phyloP scores from a whole-genome alignment of 2,329 filamentous ascomycete species.

The Cytospora piceicola region DNA sequence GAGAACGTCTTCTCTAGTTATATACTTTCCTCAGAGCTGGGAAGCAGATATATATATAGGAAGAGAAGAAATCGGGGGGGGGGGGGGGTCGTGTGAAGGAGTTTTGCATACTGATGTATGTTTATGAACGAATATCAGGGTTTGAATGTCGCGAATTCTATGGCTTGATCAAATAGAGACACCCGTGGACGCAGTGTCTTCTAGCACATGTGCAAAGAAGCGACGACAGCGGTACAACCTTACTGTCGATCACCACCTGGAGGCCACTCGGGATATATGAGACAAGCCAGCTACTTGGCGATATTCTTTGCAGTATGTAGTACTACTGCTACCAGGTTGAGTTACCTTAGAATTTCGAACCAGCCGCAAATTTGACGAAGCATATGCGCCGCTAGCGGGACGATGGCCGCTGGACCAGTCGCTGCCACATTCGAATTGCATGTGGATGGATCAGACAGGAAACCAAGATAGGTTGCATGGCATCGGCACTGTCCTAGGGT shows the following conservation, averaged over 20 bases:
- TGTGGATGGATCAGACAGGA: not conserved
- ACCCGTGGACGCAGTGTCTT: not conserved
- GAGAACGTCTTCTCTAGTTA: no score
- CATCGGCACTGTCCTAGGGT: not conserved
- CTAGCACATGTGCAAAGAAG: not conserved
- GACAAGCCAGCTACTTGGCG: not conserved
- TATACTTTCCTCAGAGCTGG: no score
- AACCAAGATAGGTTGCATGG: not conserved
- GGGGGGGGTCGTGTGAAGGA: no score
- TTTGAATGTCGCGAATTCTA: no score
- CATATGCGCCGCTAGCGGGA: not conserved
- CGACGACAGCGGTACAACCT: not conserved
- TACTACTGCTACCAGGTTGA: not conserved
- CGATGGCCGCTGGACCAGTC: not conserved
- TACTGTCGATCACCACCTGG: not conserved
- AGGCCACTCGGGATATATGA: not conserved
- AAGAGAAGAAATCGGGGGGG: no score
- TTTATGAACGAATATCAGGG: no score
- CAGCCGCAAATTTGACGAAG: not conserved
- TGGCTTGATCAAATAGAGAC: no score
- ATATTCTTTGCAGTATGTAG: not conserved
- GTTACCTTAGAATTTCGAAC: not conserved
- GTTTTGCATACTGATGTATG: no score
- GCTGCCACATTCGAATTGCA: not conserved
- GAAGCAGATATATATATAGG: no score